These are phyloP conservation scores for Oryza brachyantha DNA, from an alignment of 176 grass and related monocot genomes.

Conservation along the genomic window DNA sequence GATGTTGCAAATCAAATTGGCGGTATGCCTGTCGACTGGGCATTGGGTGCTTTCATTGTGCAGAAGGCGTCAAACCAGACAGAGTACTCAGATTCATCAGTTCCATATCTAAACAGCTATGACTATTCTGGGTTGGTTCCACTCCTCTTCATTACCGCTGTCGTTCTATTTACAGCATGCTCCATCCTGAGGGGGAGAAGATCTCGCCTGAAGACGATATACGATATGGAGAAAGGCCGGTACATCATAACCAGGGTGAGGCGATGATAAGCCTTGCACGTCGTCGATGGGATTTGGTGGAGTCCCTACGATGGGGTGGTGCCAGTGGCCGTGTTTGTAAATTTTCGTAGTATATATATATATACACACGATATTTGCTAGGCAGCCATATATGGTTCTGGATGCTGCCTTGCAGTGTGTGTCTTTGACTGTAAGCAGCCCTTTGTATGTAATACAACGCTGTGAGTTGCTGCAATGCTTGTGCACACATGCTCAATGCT, in stretches of 20 bases:
- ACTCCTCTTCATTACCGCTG: slow-evolving; percentile 37
- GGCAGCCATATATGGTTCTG: not conserved
- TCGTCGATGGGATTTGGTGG: slow-evolving; percentile 12
- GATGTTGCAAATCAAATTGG: slow-evolving; percentile 67
- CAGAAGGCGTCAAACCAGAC: slow-evolving; percentile 40
- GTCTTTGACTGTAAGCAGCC: slow-evolving; percentile 15
- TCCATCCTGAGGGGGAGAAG: slow-evolving; percentile 57
- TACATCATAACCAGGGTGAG: slow-evolving; percentile 62
- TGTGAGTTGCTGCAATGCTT: slow-evolving; percentile 25
- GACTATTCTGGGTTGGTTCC: slow-evolving; percentile 41
- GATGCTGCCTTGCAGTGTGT: not conserved
- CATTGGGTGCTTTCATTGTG: slow-evolving; percentile 80
- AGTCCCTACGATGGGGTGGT: slow-evolving; percentile 23
- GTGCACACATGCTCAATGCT: not conserved
- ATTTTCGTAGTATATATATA: slow-evolving; percentile 19
- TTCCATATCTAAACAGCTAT: slow-evolving; percentile 49
- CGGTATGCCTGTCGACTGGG: slow-evolving; percentile 72
- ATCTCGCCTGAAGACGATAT: slow-evolving; percentile 60
- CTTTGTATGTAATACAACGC: slow-evolving; percentile 32
- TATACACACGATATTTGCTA: not conserved
- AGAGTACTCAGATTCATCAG: slow-evolving; percentile 43
- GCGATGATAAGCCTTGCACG: slow-evolving; percentile 29
- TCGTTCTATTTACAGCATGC: slow-evolving; percentile 60
- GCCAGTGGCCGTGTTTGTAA: slow-evolving; percentile 31
- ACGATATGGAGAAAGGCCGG: slow-evolving; percentile 72